Conservation (phyloP, 306 rosid genomes). For the Gillenia trifoliata region DNA sequence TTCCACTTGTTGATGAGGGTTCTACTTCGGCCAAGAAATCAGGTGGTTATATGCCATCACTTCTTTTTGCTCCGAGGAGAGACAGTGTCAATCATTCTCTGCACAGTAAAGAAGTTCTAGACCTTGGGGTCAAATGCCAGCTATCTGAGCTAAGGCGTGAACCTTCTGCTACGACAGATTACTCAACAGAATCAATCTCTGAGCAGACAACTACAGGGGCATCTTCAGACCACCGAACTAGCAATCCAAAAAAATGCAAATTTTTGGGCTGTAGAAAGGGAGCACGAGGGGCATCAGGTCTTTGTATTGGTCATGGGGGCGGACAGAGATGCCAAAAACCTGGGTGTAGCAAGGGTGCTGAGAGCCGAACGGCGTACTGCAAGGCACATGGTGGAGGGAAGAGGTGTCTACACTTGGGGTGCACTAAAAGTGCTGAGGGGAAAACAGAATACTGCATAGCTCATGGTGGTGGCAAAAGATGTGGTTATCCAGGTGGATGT, state of each 20-base stretch:
- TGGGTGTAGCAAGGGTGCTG: slow-evolving; percentile 97
- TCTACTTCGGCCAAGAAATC: slow-evolving; percentile 90
- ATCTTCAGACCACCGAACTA: slow-evolving; percentile 42
- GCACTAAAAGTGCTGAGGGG: slow-evolving; percentile 99
- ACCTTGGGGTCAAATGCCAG: slow-evolving; percentile 36
- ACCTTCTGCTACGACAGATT: slow-evolving; percentile 39
- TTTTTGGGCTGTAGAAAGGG: slow-evolving; percentile 74
- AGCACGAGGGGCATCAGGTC: slow-evolving; percentile 95
- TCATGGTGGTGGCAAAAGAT: slow-evolving; percentile 91
- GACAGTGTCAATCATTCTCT: slow-evolving; percentile 30
- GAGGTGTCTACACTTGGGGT: slow-evolving; percentile 85
- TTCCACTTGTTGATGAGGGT: slow-evolving; percentile 85
- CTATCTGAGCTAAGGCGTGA: slow-evolving; percentile 26
- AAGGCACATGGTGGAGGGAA: slow-evolving; percentile 99
- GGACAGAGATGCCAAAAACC: slow-evolving; percentile 98
- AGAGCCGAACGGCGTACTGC: slow-evolving; percentile 94
- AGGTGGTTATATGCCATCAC: slow-evolving; percentile 93
- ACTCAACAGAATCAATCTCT: slow-evolving; percentile 45
- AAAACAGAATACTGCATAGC: slow-evolving; percentile 96
- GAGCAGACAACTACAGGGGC: slow-evolving; percentile 43
- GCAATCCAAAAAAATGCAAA: slow-evolving; percentile 68
- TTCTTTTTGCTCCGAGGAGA: slow-evolving; percentile 79
- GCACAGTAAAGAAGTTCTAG: slow-evolving; percentile 37
- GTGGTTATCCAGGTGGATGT: slow-evolving; percentile 74
- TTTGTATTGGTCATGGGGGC: slow-evolving; percentile 98